Conservation (phyloP, 169 alveolate genomes). For the Plasmodium blacklocki region DNA sequence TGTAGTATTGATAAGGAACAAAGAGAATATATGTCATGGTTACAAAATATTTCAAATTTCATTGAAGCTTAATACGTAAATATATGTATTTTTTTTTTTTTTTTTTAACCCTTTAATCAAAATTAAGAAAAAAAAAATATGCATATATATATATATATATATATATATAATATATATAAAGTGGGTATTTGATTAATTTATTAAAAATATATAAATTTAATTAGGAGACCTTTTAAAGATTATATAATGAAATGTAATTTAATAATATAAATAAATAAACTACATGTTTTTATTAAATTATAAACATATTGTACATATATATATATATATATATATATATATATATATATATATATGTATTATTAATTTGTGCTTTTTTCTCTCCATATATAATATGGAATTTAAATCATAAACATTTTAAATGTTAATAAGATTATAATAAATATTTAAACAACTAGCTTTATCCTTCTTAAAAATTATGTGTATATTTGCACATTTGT, state of each 20-base stretch:
- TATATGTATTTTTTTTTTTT: conserved; percentile 1
- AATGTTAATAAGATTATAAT: too few relatives aligned
- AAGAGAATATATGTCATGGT: conserved; percentile 88
- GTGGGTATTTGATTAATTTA: conserved; percentile 18
- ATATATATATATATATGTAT: too few relatives aligned
- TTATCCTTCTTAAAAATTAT: too few relatives aligned
- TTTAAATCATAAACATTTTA: too few relatives aligned
- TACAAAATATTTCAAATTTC: conserved; percentile 80
- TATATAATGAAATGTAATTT: conserved; percentile 34
- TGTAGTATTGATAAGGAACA: conserved; percentile 91
- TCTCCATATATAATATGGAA: too few relatives aligned
- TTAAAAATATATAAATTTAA: conserved; percentile 15
- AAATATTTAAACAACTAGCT: too few relatives aligned
- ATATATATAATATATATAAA: background rate
- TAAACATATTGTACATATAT: background rate
- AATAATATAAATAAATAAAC: conserved; percentile 5
- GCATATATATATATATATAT: background rate
- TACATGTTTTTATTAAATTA: conserved; percentile 49
- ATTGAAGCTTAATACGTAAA: conserved; percentile 23
- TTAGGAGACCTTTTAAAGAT: conserved; percentile 25
- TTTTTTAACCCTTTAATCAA: conserved; percentile 1
- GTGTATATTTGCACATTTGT: background rate
- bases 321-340: too few relatives aligned
- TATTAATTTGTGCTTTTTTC: too few relatives aligned
- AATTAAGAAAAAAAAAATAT: too few relatives aligned